Conservation (phyloP, 2,329 filamentous ascomycete genomes). For the Rutstroemia sydowiana region DNA sequence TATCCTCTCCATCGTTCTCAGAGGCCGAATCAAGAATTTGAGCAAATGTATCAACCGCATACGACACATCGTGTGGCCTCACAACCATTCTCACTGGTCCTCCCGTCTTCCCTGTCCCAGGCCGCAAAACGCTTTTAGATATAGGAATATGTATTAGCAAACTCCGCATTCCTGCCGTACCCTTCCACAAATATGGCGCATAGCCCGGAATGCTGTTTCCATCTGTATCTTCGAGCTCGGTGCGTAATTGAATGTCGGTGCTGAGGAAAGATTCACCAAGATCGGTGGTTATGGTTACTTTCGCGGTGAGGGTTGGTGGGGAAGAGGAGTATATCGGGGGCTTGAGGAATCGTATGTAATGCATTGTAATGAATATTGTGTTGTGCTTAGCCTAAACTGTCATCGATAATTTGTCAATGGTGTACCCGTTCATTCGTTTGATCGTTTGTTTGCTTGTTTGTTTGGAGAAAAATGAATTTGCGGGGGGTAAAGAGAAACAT, state of each 20-base stretch:
- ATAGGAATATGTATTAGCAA: conserved; percentile 19
- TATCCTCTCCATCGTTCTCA: neutral
- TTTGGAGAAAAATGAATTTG: no score
- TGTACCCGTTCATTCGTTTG: no score
- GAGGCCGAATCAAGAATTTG: conserved; percentile 6
- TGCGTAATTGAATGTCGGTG: conserved; percentile 25
- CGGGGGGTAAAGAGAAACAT: no score
- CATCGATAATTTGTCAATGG: neutral
- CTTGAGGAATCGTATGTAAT: conserved; percentile 64
- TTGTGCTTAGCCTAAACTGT: neutral
- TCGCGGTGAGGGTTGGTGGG: conserved; percentile 34
- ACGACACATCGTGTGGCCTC: conserved; percentile 9
- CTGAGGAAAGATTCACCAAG: conserved; percentile 40
- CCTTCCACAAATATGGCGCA: conserved; percentile 21
- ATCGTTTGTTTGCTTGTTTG: no score
- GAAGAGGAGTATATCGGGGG: conserved; percentile 39
- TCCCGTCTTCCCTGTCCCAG: neutral
- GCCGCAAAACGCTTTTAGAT: neutral
- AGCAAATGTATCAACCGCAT: conserved; percentile 11
- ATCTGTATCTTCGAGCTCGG: conserved; percentile 11
- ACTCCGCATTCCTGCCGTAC: conserved; percentile 20
- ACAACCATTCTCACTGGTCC: conserved; percentile 17
- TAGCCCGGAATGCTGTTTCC: conserved; percentile 2
- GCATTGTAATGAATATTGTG: conserved; percentile 37
- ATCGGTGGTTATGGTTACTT: conserved; percentile 60